A percentile compares a stretch with the other conserved stretches of the same genome.
Evolutionary conservation across 352 stramenopile species (phyloP).

Genomic region (Peronospora farinosa): DNA sequence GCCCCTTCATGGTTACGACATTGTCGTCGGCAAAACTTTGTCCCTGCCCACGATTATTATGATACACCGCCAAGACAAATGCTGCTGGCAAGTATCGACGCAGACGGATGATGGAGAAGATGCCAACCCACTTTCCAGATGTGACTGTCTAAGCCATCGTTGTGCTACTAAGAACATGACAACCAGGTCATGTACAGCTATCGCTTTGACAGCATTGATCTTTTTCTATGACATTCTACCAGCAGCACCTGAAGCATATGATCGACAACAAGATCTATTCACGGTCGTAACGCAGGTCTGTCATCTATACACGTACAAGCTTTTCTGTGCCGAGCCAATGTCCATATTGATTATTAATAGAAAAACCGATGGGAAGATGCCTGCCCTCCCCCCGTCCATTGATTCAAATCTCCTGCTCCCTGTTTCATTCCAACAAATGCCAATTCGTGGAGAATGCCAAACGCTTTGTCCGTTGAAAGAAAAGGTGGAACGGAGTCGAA

Average conservation of each 20-base stretch:
- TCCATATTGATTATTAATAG: constrained; percentile 95
- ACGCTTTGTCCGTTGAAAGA: constrained; percentile 32
- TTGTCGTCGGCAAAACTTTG: constrained; percentile 99
- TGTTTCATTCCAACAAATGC: constrained; percentile 5
- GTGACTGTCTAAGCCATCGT: constrained; percentile 97
- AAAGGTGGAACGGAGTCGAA: constrained; percentile 26
- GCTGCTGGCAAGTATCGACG: constrained; percentile 98
- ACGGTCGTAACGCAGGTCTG: constrained; percentile 94
- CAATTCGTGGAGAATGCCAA: constrained; percentile 28
- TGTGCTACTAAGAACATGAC: constrained; percentile 98
- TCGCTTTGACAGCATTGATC: constrained; percentile 93
- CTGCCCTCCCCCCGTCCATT: too few relatives aligned
- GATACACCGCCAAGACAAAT: constrained; percentile 99
- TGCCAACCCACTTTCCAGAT: constrained; percentile 98
- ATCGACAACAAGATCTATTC: constrained; percentile 99
- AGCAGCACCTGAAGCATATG: constrained; percentile 99
- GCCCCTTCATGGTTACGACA: constrained; percentile 97
- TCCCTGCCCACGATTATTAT: constrained; percentile 96
- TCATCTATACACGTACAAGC: too few relatives aligned
- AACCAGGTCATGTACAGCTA: constrained; percentile 99
- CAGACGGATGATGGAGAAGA: constrained; percentile 96
- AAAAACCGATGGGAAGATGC: too few relatives aligned
- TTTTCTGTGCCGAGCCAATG: too few relatives aligned
- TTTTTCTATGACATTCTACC: constrained; percentile 99
- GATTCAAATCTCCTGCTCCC: background rate